Percentiles rank a stretch among this genome's conserved stretches.
phyloP scores from a whole-genome alignment of 805 yeast species.

The Blastobotrys parvus region DNA sequence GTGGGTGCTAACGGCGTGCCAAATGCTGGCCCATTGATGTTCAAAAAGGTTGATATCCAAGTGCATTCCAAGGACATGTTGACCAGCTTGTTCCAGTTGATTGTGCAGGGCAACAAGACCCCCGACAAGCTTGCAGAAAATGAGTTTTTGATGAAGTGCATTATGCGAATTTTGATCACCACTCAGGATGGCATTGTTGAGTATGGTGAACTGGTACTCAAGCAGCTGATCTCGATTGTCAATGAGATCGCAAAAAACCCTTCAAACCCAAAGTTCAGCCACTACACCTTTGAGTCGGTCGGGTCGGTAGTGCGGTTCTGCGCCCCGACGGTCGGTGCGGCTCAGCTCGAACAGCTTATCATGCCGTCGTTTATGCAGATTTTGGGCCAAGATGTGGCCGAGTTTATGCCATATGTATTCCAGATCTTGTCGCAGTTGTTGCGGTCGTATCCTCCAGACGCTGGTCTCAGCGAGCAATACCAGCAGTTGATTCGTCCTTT shows the following conservation, averaged over 20 bases:
- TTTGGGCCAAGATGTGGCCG: conserved; percentile 80
- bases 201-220: conserved; percentile 36
- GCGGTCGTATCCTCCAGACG: conserved; percentile 39
- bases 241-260: conserved; percentile 77
- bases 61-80: conserved; percentile 52
- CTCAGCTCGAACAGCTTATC: conserved; percentile 40
- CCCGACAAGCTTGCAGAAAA: conserved; percentile 94
- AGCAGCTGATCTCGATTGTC: conserved; percentile 63
- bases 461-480: conserved; percentile 55
- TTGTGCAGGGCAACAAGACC: conserved; percentile 44
- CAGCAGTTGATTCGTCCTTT: conserved; percentile 68
- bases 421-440: conserved; percentile 79
- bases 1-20: too few relatives aligned
- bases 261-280: conserved; percentile 89
- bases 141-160: conserved; percentile 83
- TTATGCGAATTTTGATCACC: conserved; percentile 74
- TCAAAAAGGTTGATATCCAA: conserved; percentile 64
- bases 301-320: conserved; percentile 61
- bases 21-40: conserved; percentile 38
- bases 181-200: conserved; percentile 43
- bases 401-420: conserved; percentile 86
- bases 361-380: conserved; percentile 62
- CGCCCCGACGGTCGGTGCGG: conserved; percentile 28
- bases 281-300: conserved; percentile 81
- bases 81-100: conserved; percentile 55